Conservation (phyloP, 2,329 filamentous ascomycete species). For the Onygenales sp. region DNA sequence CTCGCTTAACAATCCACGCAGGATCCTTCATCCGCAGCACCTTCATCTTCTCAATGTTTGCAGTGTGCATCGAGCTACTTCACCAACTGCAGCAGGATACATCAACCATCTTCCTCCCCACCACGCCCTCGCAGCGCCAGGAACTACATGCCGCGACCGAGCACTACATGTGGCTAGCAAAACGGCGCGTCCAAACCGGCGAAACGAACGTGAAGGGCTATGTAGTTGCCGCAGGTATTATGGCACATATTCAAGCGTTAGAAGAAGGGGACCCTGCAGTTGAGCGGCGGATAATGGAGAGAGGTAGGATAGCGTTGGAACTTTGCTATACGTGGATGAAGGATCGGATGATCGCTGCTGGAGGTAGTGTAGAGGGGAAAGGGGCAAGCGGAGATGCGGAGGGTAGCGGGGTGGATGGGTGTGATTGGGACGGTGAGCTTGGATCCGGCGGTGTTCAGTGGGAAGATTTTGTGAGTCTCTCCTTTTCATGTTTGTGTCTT, state of each 20-base stretch:
- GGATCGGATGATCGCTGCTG: neutral
- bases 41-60: constrained; percentile 4
- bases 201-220: constrained; percentile 11
- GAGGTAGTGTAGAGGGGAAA: neutral
- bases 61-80: constrained; percentile 7
- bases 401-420: neutral
- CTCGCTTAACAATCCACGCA: constrained; percentile 3
- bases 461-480: neutral
- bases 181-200: constrained; percentile 5
- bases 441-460: neutral
- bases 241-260: constrained; percentile 11
- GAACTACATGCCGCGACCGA: constrained; percentile 6
- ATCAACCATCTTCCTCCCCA: neutral
- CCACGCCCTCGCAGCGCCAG: neutral
- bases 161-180: constrained; percentile 1
- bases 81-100: constrained; percentile 8
- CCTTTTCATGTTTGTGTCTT: neutral
- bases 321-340: constrained; percentile 1
- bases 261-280: neutral
- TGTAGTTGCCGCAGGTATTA: constrained; percentile 2
- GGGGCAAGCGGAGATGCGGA: neutral
- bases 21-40: constrained; percentile 6
- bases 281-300: neutral
- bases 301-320: constrained; percentile 1
- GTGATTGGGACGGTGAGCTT: neutral